Conservation (phyloP, 257 asterid species). For the Thymus mandschuricus region DNA sequence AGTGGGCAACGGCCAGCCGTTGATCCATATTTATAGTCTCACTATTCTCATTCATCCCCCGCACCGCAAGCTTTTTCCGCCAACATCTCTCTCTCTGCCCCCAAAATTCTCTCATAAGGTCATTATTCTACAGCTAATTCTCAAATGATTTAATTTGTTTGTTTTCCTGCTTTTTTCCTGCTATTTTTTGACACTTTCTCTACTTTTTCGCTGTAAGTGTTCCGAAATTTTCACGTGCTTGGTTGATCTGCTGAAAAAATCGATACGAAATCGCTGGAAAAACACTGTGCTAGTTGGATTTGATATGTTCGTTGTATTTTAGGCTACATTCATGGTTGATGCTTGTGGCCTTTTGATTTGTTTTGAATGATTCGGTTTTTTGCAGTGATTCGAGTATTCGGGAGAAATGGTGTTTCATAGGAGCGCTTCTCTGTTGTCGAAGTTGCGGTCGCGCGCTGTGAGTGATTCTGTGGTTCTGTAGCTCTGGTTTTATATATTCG, state of each 20-base stretch:
- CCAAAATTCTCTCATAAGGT: slow-evolving; percentile 18
- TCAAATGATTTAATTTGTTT: neutral
- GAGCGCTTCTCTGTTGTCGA: slow-evolving; percentile 43
- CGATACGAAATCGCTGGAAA: neutral
- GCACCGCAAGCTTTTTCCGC: slow-evolving; percentile 33
- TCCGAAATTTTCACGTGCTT: neutral
- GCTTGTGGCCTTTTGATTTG: slow-evolving; percentile 13
- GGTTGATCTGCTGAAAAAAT: slow-evolving; percentile 30
- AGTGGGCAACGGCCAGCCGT: slow-evolving; percentile 28
- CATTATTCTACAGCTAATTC: neutral
- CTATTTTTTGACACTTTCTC: neutral
- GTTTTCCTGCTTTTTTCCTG: slow-evolving; percentile 1
- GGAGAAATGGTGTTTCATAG: slow-evolving; percentile 45
- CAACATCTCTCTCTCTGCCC: slow-evolving; percentile 15
- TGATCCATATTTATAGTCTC: slow-evolving; percentile 4
- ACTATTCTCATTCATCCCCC: slow-evolving; percentile 14
- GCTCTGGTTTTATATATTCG: neutral
- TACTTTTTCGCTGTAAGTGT: slow-evolving; percentile 12
- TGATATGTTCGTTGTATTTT: neutral
- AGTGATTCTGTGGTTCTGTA: slow-evolving; percentile 15
- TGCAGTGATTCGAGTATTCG: slow-evolving; percentile 28
- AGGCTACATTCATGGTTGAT: neutral
- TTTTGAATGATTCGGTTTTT: neutral
- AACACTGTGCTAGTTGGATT: neutral
- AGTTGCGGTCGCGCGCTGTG: slow-evolving; percentile 50